A percentile compares a stretch with the other conserved stretches of the same genome.
These are phyloP conservation scores for Thymus mandschuricus DNA, from an alignment of 257 asterid species.

Conservation along the genomic window DNA sequence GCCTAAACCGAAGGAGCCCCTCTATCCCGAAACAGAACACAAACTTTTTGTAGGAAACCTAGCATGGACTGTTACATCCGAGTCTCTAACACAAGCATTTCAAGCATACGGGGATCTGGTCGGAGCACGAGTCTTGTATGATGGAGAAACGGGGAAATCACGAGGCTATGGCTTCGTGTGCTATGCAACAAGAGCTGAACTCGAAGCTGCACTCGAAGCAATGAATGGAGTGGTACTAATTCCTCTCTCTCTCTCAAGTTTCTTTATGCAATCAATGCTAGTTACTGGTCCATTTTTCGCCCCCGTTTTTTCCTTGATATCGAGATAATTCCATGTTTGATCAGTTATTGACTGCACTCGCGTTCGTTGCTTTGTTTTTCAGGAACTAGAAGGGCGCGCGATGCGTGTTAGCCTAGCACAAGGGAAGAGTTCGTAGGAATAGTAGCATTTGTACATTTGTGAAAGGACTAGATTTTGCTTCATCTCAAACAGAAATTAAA, in stretches of 20 bases:
- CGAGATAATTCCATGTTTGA: no score
- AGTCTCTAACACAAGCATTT: slow-evolving; percentile 62
- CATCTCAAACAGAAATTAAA: not conserved
- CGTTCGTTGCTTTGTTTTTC: slow-evolving; percentile 15
- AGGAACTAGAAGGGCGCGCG: slow-evolving; percentile 86
- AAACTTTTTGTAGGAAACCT: slow-evolving; percentile 87
- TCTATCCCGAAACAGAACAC: slow-evolving; percentile 87
- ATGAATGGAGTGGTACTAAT: slow-evolving; percentile 82
- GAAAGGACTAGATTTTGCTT: slow-evolving; percentile 24
- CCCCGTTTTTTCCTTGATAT: no score
- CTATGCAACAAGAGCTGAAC: slow-evolving; percentile 60
- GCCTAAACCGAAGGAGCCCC: slow-evolving; percentile 84
- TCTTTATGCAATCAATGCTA: not conserved
- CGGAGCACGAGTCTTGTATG: slow-evolving; percentile 81
- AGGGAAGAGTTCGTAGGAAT: slow-evolving; percentile 61
- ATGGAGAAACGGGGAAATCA: slow-evolving; percentile 81
- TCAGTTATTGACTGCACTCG: not conserved
- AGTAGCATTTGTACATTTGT: slow-evolving; percentile 22
- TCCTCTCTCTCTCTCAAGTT: not conserved
- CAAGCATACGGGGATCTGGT: slow-evolving; percentile 65
- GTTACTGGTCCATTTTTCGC: no score
- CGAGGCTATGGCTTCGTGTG: slow-evolving; percentile 93
- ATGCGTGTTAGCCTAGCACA: slow-evolving; percentile 77
- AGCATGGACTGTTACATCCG: slow-evolving; percentile 79
- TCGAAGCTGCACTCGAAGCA: slow-evolving; percentile 74